Percentiles rank a stretch among this genome's conserved stretches.
Conservation (phyloP, 306 rosid genomes). For the Mucuna pruriens region DNA sequence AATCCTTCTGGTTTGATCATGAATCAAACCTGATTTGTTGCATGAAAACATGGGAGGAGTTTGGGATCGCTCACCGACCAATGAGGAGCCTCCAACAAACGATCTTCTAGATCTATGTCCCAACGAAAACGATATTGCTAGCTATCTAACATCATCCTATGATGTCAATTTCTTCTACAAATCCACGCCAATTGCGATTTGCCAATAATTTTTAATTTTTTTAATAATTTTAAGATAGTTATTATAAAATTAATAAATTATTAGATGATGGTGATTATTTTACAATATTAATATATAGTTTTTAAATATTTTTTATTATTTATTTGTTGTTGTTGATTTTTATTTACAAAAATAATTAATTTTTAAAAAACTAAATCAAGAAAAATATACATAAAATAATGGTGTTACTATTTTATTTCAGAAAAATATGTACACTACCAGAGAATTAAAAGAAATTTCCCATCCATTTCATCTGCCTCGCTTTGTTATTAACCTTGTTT, state of each 20-base stretch:
- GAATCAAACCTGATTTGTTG: conserved; percentile 1
- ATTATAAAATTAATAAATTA: too few relatives aligned
- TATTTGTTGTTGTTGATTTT: too few relatives aligned
- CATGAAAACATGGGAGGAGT: neutral
- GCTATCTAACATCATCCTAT: neutral
- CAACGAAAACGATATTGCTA: neutral
- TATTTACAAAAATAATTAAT: neutral
- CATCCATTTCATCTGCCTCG: neutral
- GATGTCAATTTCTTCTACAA: neutral
- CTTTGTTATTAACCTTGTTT: neutral
- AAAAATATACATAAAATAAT: neutral
- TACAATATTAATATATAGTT: too few relatives aligned
- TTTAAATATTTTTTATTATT: too few relatives aligned
- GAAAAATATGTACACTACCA: neutral
- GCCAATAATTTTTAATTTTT: too few relatives aligned
- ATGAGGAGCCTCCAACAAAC: conserved; percentile 44
- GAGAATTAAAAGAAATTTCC: neutral
- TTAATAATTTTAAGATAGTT: too few relatives aligned
- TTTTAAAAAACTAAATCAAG: neutral
- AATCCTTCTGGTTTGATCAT: neutral
- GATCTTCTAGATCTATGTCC: neutral
- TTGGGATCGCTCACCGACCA: conserved; percentile 37
- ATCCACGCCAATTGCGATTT: neutral
- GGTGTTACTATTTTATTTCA: neutral
- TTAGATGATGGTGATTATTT: too few relatives aligned